Percentiles rank a stretch among this genome's conserved stretches.
These are phyloP conservation scores for Neodidymelliopsis sp. DNA, from an alignment of 2,329 filamentous ascomycete genomes.

Conservation along the genomic window DNA sequence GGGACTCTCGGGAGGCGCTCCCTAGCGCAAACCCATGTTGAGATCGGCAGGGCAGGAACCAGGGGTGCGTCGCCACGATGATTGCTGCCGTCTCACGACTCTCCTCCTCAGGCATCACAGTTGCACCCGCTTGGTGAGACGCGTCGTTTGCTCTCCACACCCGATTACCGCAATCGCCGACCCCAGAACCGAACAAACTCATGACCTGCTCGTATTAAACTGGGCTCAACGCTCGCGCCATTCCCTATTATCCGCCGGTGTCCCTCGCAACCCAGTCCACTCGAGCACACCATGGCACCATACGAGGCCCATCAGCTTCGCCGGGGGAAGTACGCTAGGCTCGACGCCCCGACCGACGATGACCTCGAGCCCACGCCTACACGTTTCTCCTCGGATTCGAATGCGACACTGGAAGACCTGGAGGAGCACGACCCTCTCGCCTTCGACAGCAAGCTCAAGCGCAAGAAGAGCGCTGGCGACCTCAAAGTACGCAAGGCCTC, in stretches of 20 bases:
- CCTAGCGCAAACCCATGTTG: constrained; percentile 10
- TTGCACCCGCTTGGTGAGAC: neutral
- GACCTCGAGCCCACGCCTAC: constrained; percentile 39
- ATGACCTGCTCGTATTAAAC: constrained; percentile 18
- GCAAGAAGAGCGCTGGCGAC: constrained; percentile 49
- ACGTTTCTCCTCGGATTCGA: constrained; percentile 48
- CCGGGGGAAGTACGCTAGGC: constrained; percentile 48
- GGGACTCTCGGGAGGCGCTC: constrained; percentile 4
- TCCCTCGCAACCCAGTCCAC: neutral
- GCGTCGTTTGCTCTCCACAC: neutral
- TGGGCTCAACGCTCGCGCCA: constrained; percentile 19
- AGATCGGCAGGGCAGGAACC: constrained; percentile 17
- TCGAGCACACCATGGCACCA: constrained; percentile 30
- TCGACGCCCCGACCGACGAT: constrained; percentile 46
- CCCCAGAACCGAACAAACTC: constrained; percentile 9
- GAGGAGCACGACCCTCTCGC: constrained; percentile 58
- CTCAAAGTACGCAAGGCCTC: constrained; percentile 45
- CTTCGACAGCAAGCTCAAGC: constrained; percentile 51
- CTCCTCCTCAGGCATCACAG: neutral
- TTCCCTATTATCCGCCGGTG: constrained; percentile 1
- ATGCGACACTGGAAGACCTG: constrained; percentile 49
- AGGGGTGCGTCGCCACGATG: constrained; percentile 11
- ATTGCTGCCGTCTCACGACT: neutral
- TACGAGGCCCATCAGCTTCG: constrained; percentile 45
- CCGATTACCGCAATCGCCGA: constrained; percentile 4